Evolutionary conservation across 2,329 filamentous ascomycete genomes (phyloP), one percentile per base, ranked within the genome.

Genomic region (Pyrenophora seminiperda): DNA sequence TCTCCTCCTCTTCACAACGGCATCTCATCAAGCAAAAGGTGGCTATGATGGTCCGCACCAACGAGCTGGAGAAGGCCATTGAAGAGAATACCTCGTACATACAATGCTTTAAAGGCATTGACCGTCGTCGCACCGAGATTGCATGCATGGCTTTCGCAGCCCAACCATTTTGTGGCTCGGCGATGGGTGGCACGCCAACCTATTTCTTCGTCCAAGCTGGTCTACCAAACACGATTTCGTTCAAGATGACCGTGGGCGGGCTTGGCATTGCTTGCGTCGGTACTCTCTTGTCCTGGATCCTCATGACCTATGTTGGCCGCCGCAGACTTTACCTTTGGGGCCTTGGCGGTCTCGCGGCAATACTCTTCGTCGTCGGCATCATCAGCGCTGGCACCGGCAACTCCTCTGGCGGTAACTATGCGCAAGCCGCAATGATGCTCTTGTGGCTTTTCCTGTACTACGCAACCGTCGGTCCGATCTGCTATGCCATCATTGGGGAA

Each of bases 31-130:
- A 43, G 39, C 46, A 43, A 15, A 87, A 90, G 72, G 79, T 95
- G 45, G 52, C 59, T 9, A 92, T 95, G 89, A 95, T 96, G 86
- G 83, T 89, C 1, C 89, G 92, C 64, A 96, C 90, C 0, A 90
- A 88, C 1, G 86, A 87, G 0, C 76, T 94, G 4, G 91, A 95
- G 70, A 80, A 88, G 65, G 76, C 81, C 68, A 86, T 90, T 13
- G 51, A 42, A 34, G 75, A 77, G 10, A 88, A 89, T 33, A 82
- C 88, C 4, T 85, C 81, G 37, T 95, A 93, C 71, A 73, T 81
- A 58, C 89, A 95, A 68, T 95, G 90, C 75, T 93, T 95, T 80
- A 86, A 81, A 68, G 89, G 90, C 9, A 81, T 82, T 14, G 84
- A 48, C 24, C 39, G 40, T 14, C 46, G 94, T 66, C 77, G 85